phyloP scores from a whole-genome alignment of 2,329 filamentous ascomycete species.

The Pseudocercospora crystallina region DNA sequence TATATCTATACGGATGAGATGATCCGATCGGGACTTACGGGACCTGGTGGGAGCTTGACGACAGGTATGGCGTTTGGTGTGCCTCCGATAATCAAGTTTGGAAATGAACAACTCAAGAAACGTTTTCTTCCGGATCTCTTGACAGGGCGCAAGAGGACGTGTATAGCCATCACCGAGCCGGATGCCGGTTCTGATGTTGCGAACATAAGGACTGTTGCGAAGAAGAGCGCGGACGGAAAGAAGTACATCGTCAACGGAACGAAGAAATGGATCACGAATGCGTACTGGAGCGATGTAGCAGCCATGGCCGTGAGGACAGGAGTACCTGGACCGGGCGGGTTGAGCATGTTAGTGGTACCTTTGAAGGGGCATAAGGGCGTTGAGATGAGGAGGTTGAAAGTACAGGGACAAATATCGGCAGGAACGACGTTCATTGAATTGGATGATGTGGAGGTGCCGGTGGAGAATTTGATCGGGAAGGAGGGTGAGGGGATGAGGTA shows the following conservation, averaged over 20 bases:
- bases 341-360: constrained; percentile 69
- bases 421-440: constrained; percentile 76
- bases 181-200: constrained; percentile 73
- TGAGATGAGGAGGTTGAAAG: constrained; percentile 65
- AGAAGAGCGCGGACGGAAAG: constrained; percentile 61
- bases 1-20: constrained; percentile 73
- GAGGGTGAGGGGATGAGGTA: constrained; percentile 73
- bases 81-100: constrained; percentile 70
- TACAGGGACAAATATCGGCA: constrained; percentile 62
- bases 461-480: constrained; percentile 66
- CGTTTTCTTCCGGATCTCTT: constrained; percentile 68
- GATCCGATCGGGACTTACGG: constrained; percentile 62
- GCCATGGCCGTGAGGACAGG: constrained; percentile 74
- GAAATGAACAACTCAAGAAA: constrained; percentile 61
- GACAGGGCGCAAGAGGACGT: constrained; percentile 64
- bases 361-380: constrained; percentile 68
- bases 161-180: constrained; percentile 78
- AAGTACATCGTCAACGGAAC: constrained; percentile 71
- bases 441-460: constrained; percentile 71
- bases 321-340: constrained; percentile 60
- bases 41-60: constrained; percentile 65
- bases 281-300: constrained; percentile 66
- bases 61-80: constrained; percentile 72
- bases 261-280: constrained; percentile 81
- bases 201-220: constrained; percentile 68